These are phyloP conservation scores for Nicotiana obtusifolia DNA, from an alignment of 257 asterid genomes.

Conservation along the genomic window DNA sequence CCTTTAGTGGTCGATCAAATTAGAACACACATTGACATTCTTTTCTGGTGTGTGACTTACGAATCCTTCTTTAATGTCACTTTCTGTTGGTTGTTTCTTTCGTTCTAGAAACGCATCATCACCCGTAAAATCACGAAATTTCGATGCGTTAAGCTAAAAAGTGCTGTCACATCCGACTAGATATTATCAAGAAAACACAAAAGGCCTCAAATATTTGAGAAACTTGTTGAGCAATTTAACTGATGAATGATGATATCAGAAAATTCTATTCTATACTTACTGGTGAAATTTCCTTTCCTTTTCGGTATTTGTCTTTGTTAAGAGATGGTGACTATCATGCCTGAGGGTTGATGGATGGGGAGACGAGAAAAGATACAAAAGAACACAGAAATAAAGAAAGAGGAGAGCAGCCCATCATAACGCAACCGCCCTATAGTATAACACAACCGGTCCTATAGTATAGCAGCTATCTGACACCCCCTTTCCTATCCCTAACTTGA, in stretches of 20 bases:
- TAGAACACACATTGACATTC: conserved; percentile 19
- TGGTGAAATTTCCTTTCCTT: background rate
- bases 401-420: no score
- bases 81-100: conserved; percentile 46
- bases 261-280: background rate
- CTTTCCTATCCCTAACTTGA: no score
- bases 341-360: background rate
- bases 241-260: background rate
- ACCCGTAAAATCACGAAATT: background rate
- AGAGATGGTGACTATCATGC: conserved; percentile 18
- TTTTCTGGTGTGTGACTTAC: conserved; percentile 31
- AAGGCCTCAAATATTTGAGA: no score
- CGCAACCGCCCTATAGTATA: no score
- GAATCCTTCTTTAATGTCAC: conserved; percentile 28
- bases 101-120: background rate
- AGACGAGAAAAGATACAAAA: no score
- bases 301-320: background rate
- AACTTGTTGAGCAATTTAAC: background rate
- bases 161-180: background rate
- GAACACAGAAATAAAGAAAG: no score
- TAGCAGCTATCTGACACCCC: no score
- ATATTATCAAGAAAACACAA: background rate
- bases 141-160: background rate
- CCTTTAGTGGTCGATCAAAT: conserved; percentile 21
- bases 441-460: no score